Percentiles rank a stretch among this genome's conserved stretches.
Evolutionary conservation across 2,329 filamentous ascomycete genomes (phyloP).

Genomic region (Calonectria pseudoreteaudii): DNA sequence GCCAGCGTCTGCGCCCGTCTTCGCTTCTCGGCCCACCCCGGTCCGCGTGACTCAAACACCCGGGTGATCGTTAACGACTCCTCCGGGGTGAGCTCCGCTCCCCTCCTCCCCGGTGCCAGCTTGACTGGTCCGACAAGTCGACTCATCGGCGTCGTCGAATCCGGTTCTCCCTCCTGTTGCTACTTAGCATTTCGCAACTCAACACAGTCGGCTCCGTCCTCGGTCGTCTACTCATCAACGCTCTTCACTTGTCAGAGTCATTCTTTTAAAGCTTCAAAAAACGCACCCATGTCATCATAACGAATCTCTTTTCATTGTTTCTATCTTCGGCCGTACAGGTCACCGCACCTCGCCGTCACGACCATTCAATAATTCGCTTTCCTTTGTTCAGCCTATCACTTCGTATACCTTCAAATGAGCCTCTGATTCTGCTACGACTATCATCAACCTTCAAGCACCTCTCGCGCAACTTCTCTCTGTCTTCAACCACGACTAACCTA

Average conservation of each 20-base stretch:
- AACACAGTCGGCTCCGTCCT: slow-evolving; percentile 45
- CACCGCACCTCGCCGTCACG: slow-evolving; percentile 44
- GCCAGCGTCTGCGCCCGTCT: slow-evolving; percentile 23
- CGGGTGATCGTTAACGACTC: slow-evolving; percentile 39
- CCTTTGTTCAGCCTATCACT: slow-evolving; percentile 50
- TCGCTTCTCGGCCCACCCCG: slow-evolving; percentile 30
- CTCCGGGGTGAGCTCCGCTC: slow-evolving; percentile 47
- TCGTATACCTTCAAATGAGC: slow-evolving; percentile 54
- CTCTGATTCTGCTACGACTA: slow-evolving; percentile 53
- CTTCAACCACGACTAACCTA: slow-evolving; percentile 37
- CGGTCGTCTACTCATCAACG: slow-evolving; percentile 37
- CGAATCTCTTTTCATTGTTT: slow-evolving; percentile 52
- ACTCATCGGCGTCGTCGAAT: slow-evolving; percentile 44
- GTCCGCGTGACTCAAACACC: slow-evolving; percentile 40
- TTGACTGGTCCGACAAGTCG: slow-evolving; percentile 46
- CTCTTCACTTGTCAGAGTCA: slow-evolving; percentile 42
- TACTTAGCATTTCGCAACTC: slow-evolving; percentile 9
- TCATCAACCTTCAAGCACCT: slow-evolving; percentile 38
- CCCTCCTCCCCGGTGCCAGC: slow-evolving; percentile 43
- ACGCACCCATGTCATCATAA: slow-evolving; percentile 59
- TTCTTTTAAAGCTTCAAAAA: slow-evolving; percentile 44
- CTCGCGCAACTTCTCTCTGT: slow-evolving; percentile 39
- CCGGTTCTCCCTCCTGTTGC: slow-evolving; percentile 27
- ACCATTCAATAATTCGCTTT: slow-evolving; percentile 50
- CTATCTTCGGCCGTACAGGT: slow-evolving; percentile 46